Evolutionary conservation across 108 stramenopile species (phyloP).

Genomic region (Thalassiosira profunda): DNA sequence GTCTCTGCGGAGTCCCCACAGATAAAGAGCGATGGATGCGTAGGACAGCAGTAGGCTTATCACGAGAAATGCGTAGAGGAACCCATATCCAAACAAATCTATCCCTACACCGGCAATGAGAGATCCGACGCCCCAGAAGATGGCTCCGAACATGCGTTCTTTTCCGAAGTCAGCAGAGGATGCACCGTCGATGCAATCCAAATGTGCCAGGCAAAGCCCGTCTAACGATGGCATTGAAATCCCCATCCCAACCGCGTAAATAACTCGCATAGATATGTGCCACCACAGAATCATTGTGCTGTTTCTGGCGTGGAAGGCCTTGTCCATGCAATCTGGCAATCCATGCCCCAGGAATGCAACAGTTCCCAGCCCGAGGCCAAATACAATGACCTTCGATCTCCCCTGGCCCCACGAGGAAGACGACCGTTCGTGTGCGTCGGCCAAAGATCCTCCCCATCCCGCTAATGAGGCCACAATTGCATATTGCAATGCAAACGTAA

Average conservation of each 20-base stretch:
- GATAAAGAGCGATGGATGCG: conserved; percentile 15
- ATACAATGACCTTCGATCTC: conserved; percentile 39
- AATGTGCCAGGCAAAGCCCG: conserved; percentile 59
- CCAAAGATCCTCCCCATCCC: conserved; percentile 31
- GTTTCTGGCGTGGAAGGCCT: conserved; percentile 1
- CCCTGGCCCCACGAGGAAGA: conserved; percentile 41
- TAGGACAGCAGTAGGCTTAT: conserved; percentile 22
- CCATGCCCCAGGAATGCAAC: conserved; percentile 51
- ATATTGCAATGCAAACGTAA: conserved; percentile 39
- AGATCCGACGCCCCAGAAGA: conserved; percentile 60
- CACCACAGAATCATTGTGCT: conserved; percentile 17
- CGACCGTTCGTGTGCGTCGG: conserved; percentile 45
- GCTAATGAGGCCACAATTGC: conserved; percentile 23
- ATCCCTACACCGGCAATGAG: conserved; percentile 47
- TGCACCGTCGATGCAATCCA: conserved; percentile 31
- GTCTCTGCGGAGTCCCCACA: conserved; percentile 39
- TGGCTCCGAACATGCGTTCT: conserved; percentile 69
- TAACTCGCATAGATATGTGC: conserved; percentile 37
- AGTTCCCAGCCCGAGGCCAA: conserved; percentile 47
- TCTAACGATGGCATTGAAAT: conserved; percentile 58
- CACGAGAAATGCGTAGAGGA: conserved; percentile 37
- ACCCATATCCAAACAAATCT: conserved; percentile 50
- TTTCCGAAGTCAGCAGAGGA: conserved; percentile 54
- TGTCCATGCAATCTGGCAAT: conserved; percentile 8
- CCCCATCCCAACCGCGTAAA: conserved; percentile 41